Evolutionary conservation across 192 early-diverging fungal species (phyloP).

Genomic region (Coemansia biformis): DNA sequence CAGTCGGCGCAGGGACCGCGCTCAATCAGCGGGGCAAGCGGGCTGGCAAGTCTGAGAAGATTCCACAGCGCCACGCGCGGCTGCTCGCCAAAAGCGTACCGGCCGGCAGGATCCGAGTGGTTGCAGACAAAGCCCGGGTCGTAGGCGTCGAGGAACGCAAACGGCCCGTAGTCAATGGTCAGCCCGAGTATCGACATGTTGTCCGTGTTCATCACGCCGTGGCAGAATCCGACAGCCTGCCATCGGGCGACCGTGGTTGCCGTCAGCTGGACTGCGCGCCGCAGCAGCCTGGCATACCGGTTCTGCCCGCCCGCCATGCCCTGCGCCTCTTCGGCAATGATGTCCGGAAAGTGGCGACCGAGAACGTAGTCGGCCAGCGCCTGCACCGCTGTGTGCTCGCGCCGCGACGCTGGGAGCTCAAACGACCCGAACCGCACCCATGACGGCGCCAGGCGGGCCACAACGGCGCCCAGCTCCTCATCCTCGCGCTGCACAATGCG

Average conservation of each 20-base stretch:
- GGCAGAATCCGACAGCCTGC: slow-evolving; percentile 76
- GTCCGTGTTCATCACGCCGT: slow-evolving; percentile 91
- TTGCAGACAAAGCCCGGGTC: slow-evolving; percentile 78
- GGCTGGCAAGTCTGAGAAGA: slow-evolving; percentile 60
- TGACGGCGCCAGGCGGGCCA: slow-evolving; percentile 64
- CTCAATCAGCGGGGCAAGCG: slow-evolving; percentile 62
- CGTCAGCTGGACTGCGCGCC: slow-evolving; percentile 55
- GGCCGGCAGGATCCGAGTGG: slow-evolving; percentile 67
- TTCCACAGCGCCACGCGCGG: slow-evolving; percentile 81
- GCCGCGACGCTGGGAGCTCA: slow-evolving; percentile 70
- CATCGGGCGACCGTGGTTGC: slow-evolving; percentile 71
- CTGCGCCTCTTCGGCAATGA: background rate
- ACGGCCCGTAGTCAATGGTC: slow-evolving; percentile 87
- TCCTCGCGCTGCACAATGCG: slow-evolving; percentile 63
- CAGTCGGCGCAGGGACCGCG: slow-evolving; percentile 31
- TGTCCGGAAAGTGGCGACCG: slow-evolving; percentile 50
- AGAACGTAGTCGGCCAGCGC: slow-evolving; percentile 71
- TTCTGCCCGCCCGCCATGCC: slow-evolving; percentile 20
- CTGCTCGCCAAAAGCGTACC: slow-evolving; percentile 73
- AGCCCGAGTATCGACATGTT: slow-evolving; percentile 82
- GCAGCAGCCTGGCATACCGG: slow-evolving; percentile 58
- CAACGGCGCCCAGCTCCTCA: slow-evolving; percentile 69
- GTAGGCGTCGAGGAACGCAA: slow-evolving; percentile 76
- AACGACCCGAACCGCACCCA: slow-evolving; percentile 89
- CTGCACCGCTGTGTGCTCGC: slow-evolving; percentile 52